Evolutionary conservation across 495 filamentous ascomycete genomes (phyloP).

Genomic region (Daldinia decipiens): DNA sequence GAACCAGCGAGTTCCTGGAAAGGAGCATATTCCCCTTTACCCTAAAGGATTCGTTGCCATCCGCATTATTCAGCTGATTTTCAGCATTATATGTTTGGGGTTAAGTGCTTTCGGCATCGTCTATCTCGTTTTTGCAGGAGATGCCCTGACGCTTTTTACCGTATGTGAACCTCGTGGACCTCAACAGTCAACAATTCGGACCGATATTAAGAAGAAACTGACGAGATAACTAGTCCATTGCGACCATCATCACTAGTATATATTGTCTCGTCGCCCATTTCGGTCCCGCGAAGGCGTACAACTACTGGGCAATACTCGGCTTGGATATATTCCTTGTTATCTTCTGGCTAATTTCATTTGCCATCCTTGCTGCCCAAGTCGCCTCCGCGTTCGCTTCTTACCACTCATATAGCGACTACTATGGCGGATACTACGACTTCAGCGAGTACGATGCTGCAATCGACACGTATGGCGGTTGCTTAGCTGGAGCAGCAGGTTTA

Average conservation of each 20-base stretch:
- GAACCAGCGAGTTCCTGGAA: slow-evolving; percentile 46
- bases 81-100: slow-evolving; percentile 74
- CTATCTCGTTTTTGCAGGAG: slow-evolving; percentile 43
- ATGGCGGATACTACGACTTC: slow-evolving; percentile 33
- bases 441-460: slow-evolving; percentile 28
- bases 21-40: slow-evolving; percentile 57
- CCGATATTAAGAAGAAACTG: slow-evolving; percentile 6
- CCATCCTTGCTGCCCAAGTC: slow-evolving; percentile 52
- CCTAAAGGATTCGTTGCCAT: slow-evolving; percentile 64
- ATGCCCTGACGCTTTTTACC: slow-evolving; percentile 52
- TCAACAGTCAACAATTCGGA: background rate
- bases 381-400: slow-evolving; percentile 33
- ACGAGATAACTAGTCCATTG: slow-evolving; percentile 48
- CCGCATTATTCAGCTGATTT: slow-evolving; percentile 68
- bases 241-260: slow-evolving; percentile 52
- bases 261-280: slow-evolving; percentile 54
- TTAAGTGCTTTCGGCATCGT: slow-evolving; percentile 70
- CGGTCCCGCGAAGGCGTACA: slow-evolving; percentile 50
- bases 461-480: slow-evolving; percentile 29
- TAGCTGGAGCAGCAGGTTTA: slow-evolving; percentile 49
- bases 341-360: slow-evolving; percentile 60
- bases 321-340: slow-evolving; percentile 57
- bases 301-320: slow-evolving; percentile 61
- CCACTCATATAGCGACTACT: slow-evolving; percentile 35
- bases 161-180: slow-evolving; percentile 47